Evolutionary conservation across 257 asterid genomes (phyloP), one percentile per base, ranked within the genome.

Genomic region (Echites panduratus): DNA sequence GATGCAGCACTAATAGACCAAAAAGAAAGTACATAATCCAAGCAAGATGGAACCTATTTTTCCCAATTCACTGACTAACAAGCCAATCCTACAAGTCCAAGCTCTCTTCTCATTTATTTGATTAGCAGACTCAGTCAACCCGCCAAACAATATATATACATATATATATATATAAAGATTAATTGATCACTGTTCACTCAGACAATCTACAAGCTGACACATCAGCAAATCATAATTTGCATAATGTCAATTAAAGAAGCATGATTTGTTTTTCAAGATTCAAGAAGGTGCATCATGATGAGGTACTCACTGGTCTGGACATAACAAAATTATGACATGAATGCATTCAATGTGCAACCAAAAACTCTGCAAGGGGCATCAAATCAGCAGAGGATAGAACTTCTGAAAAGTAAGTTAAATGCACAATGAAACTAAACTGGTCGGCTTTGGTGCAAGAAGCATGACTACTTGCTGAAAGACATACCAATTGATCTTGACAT

Each of bases 401-500:
- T 13, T 50, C 71, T 63, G 14, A 41, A 32, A 43, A 52, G 66
- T 26, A 52, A 29, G 45, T 54, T 66, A 76, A 52, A 44, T 69
- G n/a, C n/a, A 38, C 13, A 70, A 56, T 58, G 66, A 61, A 19
- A 66, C 56, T 40, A 73, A 74, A 43, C 0, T 64, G 69, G 11
- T 14, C 0, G 10, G 17, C 10, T 27, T 4, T 14, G 35, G 12
- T 35, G 68, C 17, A 32, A 63, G 13, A 63, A 19, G 29, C 43
- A 48, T 48, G n/a, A 47, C n/a, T 59, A 59, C 20, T 27, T 29
- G 43, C 6, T 38, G 22, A 73, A 67, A 80, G 56, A 74, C 89
- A 70, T 88, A 94, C 99, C 99, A 3, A 91, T 88, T 9, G 98
- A 91, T 81, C 98, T 89, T 48, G 98, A 93, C 98, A 91, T 93